A percentile compares a stretch with the other conserved stretches of the same genome.
phyloP scores from a whole-genome alignment of 2,329 filamentous ascomycete genomes.

The Diatrype stigma region DNA sequence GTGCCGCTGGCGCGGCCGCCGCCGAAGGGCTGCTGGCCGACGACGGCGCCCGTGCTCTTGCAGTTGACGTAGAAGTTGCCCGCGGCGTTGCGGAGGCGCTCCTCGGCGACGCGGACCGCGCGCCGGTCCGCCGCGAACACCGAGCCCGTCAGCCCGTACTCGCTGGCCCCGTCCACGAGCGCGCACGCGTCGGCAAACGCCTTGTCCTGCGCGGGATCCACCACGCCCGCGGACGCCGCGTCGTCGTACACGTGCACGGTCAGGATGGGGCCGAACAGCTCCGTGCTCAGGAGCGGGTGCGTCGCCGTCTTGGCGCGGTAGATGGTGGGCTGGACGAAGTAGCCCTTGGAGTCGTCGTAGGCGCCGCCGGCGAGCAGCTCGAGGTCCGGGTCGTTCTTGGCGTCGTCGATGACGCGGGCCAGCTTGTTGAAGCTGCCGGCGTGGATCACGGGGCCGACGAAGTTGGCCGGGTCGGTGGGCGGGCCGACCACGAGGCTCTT shows the following conservation, averaged over 20 bases:
- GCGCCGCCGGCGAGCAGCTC: conserved; percentile 71
- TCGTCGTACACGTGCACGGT: conserved; percentile 77
- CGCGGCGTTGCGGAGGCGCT: conserved; percentile 66
- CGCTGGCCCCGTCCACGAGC: conserved; percentile 66
- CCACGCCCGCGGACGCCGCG: conserved; percentile 37
- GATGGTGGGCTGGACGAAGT: conserved; percentile 79
- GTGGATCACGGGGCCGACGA: conserved; percentile 86
- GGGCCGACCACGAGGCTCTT: conserved; percentile 66
- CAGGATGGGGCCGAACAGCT: conserved; percentile 60
- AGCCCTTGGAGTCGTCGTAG: conserved; percentile 74
- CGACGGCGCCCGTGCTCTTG: conserved; percentile 72
- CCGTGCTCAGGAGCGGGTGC: conserved; percentile 42
- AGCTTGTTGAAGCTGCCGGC: conserved; percentile 77
- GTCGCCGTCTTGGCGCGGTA: conserved; percentile 70
- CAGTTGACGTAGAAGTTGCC: conserved; percentile 87
- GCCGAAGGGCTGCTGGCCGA: conserved; percentile 70
- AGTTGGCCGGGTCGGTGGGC: conserved; percentile 67
- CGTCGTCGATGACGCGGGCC: conserved; percentile 68
- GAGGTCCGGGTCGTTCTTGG: conserved; percentile 71
- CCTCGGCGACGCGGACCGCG: conserved; percentile 64
- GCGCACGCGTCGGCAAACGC: conserved; percentile 58
- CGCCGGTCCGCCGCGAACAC: conserved; percentile 69
- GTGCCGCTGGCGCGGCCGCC: conserved; percentile 65
- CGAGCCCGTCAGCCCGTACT: conserved; percentile 74
- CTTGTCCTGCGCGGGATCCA: conserved; percentile 39